A percentile compares a stretch with the other conserved stretches of the same genome.
Conservation (phyloP, 1,284 basidiomycete genomes). For the Moesziomyces antarcticus region DNA sequence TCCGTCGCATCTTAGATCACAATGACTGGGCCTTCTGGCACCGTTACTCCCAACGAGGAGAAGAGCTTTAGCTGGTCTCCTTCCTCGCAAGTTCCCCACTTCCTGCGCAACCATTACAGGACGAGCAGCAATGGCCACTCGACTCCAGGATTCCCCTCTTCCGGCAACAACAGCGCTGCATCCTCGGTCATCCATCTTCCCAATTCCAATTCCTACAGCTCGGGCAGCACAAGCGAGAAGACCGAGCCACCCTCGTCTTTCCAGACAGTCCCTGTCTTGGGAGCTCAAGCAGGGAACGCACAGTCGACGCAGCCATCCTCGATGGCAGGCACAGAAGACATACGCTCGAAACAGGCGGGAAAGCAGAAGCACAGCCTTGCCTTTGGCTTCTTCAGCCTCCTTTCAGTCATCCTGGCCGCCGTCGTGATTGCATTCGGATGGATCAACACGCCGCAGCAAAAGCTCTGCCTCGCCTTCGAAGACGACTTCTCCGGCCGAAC, state of each 20-base stretch:
- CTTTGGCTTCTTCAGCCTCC: constrained; percentile 29
- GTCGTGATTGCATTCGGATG: constrained; percentile 33
- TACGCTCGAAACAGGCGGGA: background rate
- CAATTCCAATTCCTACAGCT: constrained; percentile 8
- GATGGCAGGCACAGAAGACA: constrained; percentile 4
- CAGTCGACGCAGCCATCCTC: constrained; percentile 11
- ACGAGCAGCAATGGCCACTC: constrained; percentile 1
- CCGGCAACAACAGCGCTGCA: constrained; percentile 19
- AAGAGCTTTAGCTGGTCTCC: constrained; percentile 30
- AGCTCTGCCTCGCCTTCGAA: constrained; percentile 25
- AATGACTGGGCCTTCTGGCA: constrained; percentile 26
- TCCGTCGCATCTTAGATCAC: background rate
- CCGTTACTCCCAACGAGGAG: constrained; percentile 19
- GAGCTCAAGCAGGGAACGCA: background rate
- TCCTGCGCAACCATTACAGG: constrained; percentile 30
- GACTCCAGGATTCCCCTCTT: constrained; percentile 11
- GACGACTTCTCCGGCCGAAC: constrained; percentile 22
- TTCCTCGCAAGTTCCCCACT: constrained; percentile 29
- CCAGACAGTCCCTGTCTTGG: constrained; percentile 15
- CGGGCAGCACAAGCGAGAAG: constrained; percentile 20
- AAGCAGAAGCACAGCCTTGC: constrained; percentile 27
- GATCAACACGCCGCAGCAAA: constrained; percentile 34
- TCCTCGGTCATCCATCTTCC: constrained; percentile 24
- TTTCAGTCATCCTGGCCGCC: constrained; percentile 19
- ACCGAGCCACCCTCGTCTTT: background rate